Evolutionary conservation across 1,284 basidiomycete genomes (phyloP).

Genomic region (Coniophora puteana): DNA sequence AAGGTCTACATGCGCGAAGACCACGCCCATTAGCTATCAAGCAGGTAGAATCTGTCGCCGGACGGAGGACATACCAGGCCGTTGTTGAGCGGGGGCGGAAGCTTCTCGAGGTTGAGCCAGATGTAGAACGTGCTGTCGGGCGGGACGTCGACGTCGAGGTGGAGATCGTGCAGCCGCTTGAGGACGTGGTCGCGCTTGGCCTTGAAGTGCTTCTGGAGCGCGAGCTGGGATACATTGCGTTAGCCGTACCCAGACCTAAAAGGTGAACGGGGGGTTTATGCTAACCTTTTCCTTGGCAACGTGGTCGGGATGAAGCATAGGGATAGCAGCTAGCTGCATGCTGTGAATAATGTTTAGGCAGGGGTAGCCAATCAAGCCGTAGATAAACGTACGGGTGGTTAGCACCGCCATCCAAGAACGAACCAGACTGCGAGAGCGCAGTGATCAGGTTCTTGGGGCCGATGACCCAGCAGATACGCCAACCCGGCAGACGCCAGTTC

Average conservation of each 20-base stretch:
- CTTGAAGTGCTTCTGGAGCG: constrained; percentile 88
- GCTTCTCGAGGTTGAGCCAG: constrained; percentile 81
- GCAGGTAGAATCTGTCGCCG: neutral
- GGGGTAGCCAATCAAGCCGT: neutral
- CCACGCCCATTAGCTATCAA: neutral
- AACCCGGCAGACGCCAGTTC: constrained; percentile 91
- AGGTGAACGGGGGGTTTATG: constrained; percentile 1
- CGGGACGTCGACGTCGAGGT: constrained; percentile 71
- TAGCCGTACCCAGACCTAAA: neutral
- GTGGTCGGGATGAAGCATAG: constrained; percentile 69
- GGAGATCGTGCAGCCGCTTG: constrained; percentile 72
- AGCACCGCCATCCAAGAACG: constrained; percentile 86
- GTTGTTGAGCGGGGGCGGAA: constrained; percentile 82
- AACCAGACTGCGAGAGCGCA: constrained; percentile 85
- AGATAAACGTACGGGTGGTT: constrained; percentile 70
- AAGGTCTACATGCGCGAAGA: constrained; percentile 57
- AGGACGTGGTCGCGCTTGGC: constrained; percentile 89
- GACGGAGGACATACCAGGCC: constrained; percentile 69
- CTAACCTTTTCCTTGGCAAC: constrained; percentile 69
- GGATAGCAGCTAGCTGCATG: constrained; percentile 82
- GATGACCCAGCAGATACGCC: constrained; percentile 95
- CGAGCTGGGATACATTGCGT: constrained; percentile 37
- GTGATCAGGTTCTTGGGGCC: constrained; percentile 88
- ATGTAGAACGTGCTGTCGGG: constrained; percentile 86
- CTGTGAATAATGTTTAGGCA: constrained; percentile 31